phyloP scores from a whole-genome alignment of 2,329 filamentous ascomycete species.

The Cercospora sojina region DNA sequence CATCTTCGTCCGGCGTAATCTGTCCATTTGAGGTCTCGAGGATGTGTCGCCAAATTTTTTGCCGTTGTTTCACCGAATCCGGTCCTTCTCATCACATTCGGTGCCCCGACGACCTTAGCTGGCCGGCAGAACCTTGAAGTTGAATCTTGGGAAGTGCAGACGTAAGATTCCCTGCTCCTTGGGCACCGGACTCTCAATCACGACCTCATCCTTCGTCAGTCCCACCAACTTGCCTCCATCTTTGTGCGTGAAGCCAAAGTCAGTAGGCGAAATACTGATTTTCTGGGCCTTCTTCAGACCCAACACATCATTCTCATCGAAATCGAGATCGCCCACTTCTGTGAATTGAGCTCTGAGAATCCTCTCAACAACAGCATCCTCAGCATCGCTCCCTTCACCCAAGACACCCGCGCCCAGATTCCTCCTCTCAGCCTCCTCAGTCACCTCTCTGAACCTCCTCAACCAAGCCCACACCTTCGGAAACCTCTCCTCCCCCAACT shows the following conservation, averaged over 20 bases:
- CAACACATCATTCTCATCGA: constrained; percentile 20
- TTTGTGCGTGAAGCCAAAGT: constrained; percentile 26
- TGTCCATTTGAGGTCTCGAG: background rate
- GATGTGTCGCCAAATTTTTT: background rate
- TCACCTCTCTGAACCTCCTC: constrained; percentile 17
- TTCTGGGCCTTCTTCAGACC: constrained; percentile 17
- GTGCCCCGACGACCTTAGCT: background rate
- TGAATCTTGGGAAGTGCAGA: constrained; percentile 26
- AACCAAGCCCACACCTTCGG: constrained; percentile 22
- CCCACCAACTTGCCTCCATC: constrained; percentile 20
- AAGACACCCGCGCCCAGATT: constrained; percentile 13
- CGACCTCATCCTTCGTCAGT: constrained; percentile 20
- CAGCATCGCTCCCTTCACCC: constrained; percentile 19
- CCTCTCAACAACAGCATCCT: constrained; percentile 18
- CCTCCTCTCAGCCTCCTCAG: constrained; percentile 8
- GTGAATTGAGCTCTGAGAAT: constrained; percentile 17
- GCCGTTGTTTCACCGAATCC: background rate
- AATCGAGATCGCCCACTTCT: background rate
- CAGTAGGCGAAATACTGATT: constrained; percentile 21
- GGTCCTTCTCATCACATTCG: background rate
- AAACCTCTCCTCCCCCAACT: constrained; percentile 14
- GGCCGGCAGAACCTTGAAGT: constrained; percentile 22
- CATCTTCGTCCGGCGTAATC: background rate
- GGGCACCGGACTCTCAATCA: constrained; percentile 21
- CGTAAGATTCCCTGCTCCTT: constrained; percentile 16